These are phyloP conservation scores for Phaeosphaeriaceae sp. DNA, from an alignment of 2,329 filamentous ascomycete species.

Conservation along the genomic window DNA sequence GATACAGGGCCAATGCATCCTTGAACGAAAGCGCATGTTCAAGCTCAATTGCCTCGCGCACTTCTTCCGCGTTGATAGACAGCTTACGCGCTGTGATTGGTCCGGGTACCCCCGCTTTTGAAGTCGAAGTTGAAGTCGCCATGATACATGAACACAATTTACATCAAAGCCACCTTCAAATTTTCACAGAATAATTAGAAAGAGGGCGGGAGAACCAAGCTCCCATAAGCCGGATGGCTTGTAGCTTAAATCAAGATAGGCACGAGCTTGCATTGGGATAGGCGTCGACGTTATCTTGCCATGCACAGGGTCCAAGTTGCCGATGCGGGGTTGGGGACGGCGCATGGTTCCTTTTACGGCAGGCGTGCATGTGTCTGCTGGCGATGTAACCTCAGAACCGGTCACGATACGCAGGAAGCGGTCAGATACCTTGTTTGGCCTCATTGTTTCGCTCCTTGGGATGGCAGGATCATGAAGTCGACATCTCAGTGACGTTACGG, in stretches of 20 bases:
- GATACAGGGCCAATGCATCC: constrained; percentile 53
- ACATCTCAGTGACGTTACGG: too few relatives aligned
- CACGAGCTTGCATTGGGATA: background rate
- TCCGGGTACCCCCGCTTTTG: too few relatives aligned
- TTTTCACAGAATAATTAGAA: too few relatives aligned
- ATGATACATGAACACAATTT: background rate
- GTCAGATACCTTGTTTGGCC: too few relatives aligned
- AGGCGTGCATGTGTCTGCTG: background rate
- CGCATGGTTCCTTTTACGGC: background rate
- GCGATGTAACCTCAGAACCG: background rate
- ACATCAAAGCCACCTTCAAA: too few relatives aligned
- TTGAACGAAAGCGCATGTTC: constrained; percentile 47
- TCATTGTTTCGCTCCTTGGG: too few relatives aligned
- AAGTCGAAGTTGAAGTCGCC: background rate
- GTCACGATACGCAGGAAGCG: too few relatives aligned
- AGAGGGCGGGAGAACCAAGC: background rate
- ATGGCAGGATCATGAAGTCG: too few relatives aligned
- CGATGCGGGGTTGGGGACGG: background rate
- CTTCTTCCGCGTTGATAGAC: constrained; percentile 24
- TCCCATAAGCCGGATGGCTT: background rate
- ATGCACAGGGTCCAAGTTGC: background rate
- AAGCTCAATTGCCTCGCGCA: constrained; percentile 42
- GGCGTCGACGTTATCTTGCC: background rate
- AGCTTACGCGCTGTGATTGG: background rate
- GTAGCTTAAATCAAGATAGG: background rate